A percentile compares a stretch with the other conserved stretches of the same genome.
These are phyloP conservation scores for Cercospora citrullina DNA, from an alignment of 2,329 filamentous ascomycete species.

Conservation along the genomic window DNA sequence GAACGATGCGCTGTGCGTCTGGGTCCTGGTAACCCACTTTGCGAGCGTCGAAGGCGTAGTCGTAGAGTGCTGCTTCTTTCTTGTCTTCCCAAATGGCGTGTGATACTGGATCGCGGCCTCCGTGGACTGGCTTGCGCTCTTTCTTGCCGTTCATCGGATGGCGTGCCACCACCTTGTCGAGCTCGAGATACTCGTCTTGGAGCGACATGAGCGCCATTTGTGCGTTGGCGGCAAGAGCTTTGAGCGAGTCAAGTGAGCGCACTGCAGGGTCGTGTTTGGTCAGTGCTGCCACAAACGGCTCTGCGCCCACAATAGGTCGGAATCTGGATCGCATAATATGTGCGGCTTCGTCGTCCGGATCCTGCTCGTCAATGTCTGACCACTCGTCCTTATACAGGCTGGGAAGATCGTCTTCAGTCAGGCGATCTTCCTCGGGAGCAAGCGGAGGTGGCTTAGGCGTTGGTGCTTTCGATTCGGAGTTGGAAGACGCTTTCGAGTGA, in stretches of 20 bases:
- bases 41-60: slow-evolving; percentile 58
- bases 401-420: slow-evolving; percentile 36
- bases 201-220: slow-evolving; percentile 54
- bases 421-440: slow-evolving; percentile 35
- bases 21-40: slow-evolving; percentile 57
- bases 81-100: slow-evolving; percentile 57
- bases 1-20: slow-evolving; percentile 53
- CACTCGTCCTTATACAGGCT: slow-evolving; percentile 32
- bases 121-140: slow-evolving; percentile 54
- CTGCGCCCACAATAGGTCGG: slow-evolving; percentile 45
- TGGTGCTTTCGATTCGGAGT: slow-evolving; percentile 31
- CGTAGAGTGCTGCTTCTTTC: slow-evolving; percentile 62
- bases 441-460: slow-evolving; percentile 38
- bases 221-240: slow-evolving; percentile 56
- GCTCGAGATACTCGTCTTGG: slow-evolving; percentile 60
- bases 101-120: slow-evolving; percentile 49
- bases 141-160: slow-evolving; percentile 47
- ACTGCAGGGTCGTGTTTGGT: slow-evolving; percentile 45
- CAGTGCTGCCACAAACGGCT: slow-evolving; percentile 45
- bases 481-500: slow-evolving; percentile 23
- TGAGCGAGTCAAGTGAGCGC: slow-evolving; percentile 55
- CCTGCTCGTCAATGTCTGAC: slow-evolving; percentile 27
- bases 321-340: slow-evolving; percentile 45
- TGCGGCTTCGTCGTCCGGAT: slow-evolving; percentile 41
- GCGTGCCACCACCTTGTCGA: slow-evolving; percentile 55